These are phyloP conservation scores for Medicago arabica DNA, from an alignment of 306 rosid species.

Conservation along the genomic window DNA sequence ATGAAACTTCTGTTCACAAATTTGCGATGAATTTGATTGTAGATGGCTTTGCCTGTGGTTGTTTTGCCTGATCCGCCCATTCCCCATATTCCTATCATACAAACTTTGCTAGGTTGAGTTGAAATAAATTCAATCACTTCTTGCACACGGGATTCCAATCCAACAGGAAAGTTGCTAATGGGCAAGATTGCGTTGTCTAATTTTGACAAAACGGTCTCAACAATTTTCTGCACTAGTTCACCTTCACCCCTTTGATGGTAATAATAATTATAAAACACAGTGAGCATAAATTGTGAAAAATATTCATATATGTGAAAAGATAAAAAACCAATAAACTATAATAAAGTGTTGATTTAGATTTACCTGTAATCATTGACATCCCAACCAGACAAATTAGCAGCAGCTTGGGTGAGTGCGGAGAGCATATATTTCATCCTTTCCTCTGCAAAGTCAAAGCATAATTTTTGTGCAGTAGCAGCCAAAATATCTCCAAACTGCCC, in stretches of 20 bases:
- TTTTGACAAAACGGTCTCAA: background rate
- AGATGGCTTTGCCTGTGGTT: background rate
- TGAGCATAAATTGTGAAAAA: too few relatives aligned
- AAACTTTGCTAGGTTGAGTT: background rate
- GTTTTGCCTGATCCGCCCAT: slow-evolving; percentile 17
- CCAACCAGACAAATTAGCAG: background rate
- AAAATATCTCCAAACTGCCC: too few relatives aligned
- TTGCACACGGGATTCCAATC: slow-evolving; percentile 3
- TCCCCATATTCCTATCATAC: slow-evolving; percentile 32
- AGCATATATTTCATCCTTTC: too few relatives aligned
- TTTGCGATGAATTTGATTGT: background rate
- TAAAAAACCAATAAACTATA: too few relatives aligned
- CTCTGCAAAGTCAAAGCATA: too few relatives aligned
- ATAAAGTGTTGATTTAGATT: background rate
- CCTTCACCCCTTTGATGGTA: background rate
- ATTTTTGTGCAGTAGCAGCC: accelerated
- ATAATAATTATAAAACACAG: background rate
- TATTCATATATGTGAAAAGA: too few relatives aligned
- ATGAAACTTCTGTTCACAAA: background rate
- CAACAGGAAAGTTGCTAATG: slow-evolving; percentile 11
- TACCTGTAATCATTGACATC: background rate
- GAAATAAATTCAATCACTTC: background rate
- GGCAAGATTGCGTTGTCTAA: background rate
- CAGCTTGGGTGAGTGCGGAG: background rate
- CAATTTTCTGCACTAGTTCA: background rate